Evolutionary conservation across 1,139 yeast genomes (phyloP), one percentile per base, ranked within the genome.

Genomic region (Candida sp.): DNA sequence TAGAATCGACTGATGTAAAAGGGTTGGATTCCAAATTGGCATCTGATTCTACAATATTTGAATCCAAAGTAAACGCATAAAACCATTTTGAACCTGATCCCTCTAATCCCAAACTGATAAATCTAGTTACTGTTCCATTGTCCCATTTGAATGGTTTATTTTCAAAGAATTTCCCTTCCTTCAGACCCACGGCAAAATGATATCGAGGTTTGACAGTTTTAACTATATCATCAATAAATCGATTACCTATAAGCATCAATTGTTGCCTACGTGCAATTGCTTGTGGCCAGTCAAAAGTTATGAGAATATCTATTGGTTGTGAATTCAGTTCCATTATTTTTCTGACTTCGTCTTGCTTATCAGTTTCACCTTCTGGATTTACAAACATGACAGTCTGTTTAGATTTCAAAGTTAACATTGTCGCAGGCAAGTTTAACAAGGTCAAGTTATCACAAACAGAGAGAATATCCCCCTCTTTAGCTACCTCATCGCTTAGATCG

Each of bases 21-120:
- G 82, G 83, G 49, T 77, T 78, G 4, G 53, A 47, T 1, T 57
- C 57, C 6, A 65, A 22, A 36, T 54, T 60, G 2, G 46, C 29
- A 3, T 44, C 44, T 5, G 51, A 58, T 8, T 53, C 55, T 7
- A 32, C 23, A 30, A 40, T 22, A 7, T 23, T 25, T 21, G 21
- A 4, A 1, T 57, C 55, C 4, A 83, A 55, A 38, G 70, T 74
- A 52, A 85, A 85, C 0, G 93, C 95, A 62, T 86, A 86, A 49
- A 81, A 83, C 91, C 93, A 87, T 61, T 82, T 82, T 3, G 64
- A 66, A 0, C 74, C 75, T 8, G 77, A 65, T 0, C 82, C 85
- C 55, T 76, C 83, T 45, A 72, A 70, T 0, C 79, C 85, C 40
- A 86, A 58, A 56, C 89, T 83, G 21, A 86, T 74, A 53, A 84